Evolutionary conservation across 2,329 filamentous ascomycete species (phyloP), one percentile per base, ranked within the genome.

Genomic region (Geosmithia morbida): DNA sequence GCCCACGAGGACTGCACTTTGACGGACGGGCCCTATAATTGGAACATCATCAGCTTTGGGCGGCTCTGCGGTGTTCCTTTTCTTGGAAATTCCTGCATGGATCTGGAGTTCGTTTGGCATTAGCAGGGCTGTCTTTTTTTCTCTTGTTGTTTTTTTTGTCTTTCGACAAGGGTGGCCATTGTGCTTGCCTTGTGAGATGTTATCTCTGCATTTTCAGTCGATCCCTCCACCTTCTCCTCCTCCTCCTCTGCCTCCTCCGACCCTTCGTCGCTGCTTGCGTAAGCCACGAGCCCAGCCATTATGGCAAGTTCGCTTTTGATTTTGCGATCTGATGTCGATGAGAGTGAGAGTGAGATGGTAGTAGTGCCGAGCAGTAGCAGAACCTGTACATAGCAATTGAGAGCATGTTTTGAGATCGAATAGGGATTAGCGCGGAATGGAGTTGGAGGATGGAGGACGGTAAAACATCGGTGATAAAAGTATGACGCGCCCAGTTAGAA

Each of bases 231-330:
- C 33, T 37, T 11, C 7, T 41, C n/a, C 7, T 45, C 2, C 16
- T 45, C 17, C 43, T 29, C 6, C 8, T 8, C 39, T n/a, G n/a
- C 17, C 37, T 26, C 52, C 2, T 66, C 67, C 2, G 68, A 66
- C 6, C 72, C 71, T 2, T 74, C 72, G 42, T 73, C 70, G 48
- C 71, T 75, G 53, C 72, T 75, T 14, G 64, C 70, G 51, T 75
- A 75, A 33, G 56, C 63, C 7, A 75, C 72, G 13, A 75, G 64
- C 1, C 64, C 69, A 43, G 63, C 64, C 68, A 71, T 66, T 13
- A 41, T 52, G 37, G 41, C 29, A 14, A 19, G 14, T 30, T 4
- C 16, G 17, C 20, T n/a, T 39, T n/a, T 20, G 41, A 20, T 3
- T 41, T 22, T 17, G n/a, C 29, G 10, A 7, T 10, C n/a, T 44